A percentile compares a stretch with the other conserved stretches of the same genome.
Evolutionary conservation across 1,284 basidiomycete species (phyloP).

Genomic region (Sanghuangporus weigelae): DNA sequence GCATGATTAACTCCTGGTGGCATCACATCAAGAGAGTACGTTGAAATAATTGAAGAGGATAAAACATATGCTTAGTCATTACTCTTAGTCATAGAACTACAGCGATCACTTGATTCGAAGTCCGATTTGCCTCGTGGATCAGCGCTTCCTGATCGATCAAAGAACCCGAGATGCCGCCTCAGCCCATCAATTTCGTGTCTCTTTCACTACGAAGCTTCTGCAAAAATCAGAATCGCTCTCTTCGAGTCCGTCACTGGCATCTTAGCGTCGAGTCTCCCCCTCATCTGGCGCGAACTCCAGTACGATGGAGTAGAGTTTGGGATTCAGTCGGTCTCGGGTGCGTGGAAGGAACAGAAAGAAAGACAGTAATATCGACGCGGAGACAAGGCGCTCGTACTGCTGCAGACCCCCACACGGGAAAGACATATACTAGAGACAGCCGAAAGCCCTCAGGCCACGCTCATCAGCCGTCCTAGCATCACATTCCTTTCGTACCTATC

Average conservation of each 20-base stretch:
- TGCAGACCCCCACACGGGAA: not conserved
- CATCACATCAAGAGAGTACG: no score
- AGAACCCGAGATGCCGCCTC: not conserved
- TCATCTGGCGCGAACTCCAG: no score
- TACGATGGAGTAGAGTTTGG: not conserved
- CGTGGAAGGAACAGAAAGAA: not conserved
- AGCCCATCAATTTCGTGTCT: not conserved
- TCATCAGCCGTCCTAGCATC: not conserved
- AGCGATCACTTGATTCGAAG: not conserved
- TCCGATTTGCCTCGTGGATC: not conserved
- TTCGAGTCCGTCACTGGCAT: not conserved
- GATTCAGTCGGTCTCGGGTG: not conserved
- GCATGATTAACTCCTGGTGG: no score
- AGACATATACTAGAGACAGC: not conserved
- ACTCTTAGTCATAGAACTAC: not conserved
- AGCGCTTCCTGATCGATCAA: not conserved
- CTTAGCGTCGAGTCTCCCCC: not conserved
- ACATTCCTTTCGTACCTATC: not conserved
- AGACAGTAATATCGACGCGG: not conserved
- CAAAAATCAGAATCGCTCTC: not conserved
- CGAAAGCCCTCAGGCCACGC: not conserved
- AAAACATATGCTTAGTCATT: not conserved
- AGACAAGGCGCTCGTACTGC: not conserved
- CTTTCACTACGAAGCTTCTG: not conserved
- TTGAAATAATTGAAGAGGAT: no score